Evolutionary conservation across 1,139 yeast species (phyloP), one percentile per base, ranked within the genome.

Genomic region (Magnusiomyces paraingens): DNA sequence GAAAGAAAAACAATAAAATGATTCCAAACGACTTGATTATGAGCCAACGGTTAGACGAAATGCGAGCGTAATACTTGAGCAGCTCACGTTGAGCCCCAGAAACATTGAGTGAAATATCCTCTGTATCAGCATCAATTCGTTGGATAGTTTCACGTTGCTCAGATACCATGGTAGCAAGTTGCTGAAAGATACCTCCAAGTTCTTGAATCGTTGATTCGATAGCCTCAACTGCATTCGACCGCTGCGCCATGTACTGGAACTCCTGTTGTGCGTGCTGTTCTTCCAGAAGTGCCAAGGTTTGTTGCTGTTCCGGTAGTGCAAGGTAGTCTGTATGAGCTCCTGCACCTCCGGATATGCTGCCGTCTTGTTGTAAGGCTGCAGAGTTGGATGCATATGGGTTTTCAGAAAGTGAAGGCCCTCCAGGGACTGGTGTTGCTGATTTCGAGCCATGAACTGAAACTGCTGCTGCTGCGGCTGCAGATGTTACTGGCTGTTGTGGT

Each of bases 61-160:
- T 88, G 55, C 86, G 82, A 55, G 93, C 88, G 66, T 86, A 94
- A 70, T 91, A 93, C 70, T 90, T 91, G 63, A 93, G 74, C 62
- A 93, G 77, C 68, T 93, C 98, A 56, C 98, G 76, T 68, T 94
- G 99, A 0, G 99, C 99, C 0, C 98, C 98, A 38, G 81, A 73
- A 17, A 93, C 91, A 68, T 91, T 93, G 66, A 91, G 69, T 63
- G 88, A 83, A 52, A 93, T 89, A 64, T 94, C 98, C 62, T 91
- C 97, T 3, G 95, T 95, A 66, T 93, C 91, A 55, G 85, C 90
- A 70, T 94, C 99, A 59, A 93, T 93, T 65, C 98, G 77, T 69
- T 93, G 99, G 55, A 93, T 93, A 29, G 86, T 87, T 64, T 93
- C 99, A 46, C 98, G 94, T 71, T 93, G 99, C 69, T 94, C 99